Base-by-base conservation (phyloP, 441 rosid species). In the Erodium texanum region DNA sequence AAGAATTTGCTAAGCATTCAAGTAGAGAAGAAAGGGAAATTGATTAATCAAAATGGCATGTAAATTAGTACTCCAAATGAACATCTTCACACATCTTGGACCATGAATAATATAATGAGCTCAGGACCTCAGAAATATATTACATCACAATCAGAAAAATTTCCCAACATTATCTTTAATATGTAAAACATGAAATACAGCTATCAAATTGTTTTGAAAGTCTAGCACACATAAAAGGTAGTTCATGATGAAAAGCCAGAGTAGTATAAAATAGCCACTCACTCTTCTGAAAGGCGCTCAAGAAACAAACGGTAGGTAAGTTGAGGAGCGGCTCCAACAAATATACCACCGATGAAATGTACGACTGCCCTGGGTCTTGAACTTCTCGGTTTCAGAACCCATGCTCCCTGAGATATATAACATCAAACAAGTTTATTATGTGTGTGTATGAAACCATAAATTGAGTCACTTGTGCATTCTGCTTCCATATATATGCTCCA, bases 311-410 rank as follows among this genome's bases (percentile, higher is more conserved):
- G 95, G 71, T 91, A 93, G 2, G 97, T 79, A 71, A 93, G 89
- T 76, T 93, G 97, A 24, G 99, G 99, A 52, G 99, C 96, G 8
- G 97, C 99, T 79, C 99, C 99, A 74, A 93, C 99, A 78, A 93
- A 93, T 74, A 91, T 83, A 22, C 99, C 97, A 12, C 97, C 97
- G 66, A 93, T 29, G 66, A 91, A 93, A 82, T 93, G 99, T 77
- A 84, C 89, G 64, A 91, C 89, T 72, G 89, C 79, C 74, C 81
- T 88, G 12, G 96, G 95, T 69, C 74, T 82, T 48, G 82, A 78
- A 75, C 71, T 71, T 70, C 74, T 85, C 22, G 97, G 98, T 83
- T 81, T 85, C 32, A 92, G 90, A 78, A 92, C 86, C 98, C 98
- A 92, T 69, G 98, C 85, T 65, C 98, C 97, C 98, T 92, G 78